Evolutionary conservation across 2,329 filamentous ascomycete genomes (phyloP), one percentile per base, ranked within the genome.

Genomic region (Dothidotthia symphoricarpi): DNA sequence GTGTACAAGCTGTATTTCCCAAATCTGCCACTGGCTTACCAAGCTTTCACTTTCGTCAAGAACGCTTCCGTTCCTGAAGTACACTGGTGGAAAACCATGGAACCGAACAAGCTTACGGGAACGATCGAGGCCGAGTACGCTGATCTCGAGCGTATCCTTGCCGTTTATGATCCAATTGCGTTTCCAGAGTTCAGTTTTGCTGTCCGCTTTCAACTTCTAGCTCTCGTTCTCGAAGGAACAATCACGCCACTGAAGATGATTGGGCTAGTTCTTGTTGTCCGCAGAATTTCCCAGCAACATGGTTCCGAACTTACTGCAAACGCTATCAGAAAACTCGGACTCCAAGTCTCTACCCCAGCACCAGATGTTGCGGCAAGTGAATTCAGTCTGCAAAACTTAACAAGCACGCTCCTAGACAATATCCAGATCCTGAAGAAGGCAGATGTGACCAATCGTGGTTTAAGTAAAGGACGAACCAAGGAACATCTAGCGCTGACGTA

Each of bases 251-350:
- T 12, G 5, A 43, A 43, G 10, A 50, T 53, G 39, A 24, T 24
- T 1, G 15, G 39, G 9, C 12, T 61, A 5, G 28, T 61, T 13
- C 47, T 41, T 55, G 55, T 9, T 49, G 60, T 38, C 34, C 51
- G 11, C 47, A 45, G 6, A 40, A 52, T 27, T 52, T 64, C 52
- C 51, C 69, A 16, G 55, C 62, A 41, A 64, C 64, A 12, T 66
- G 70, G 15, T 53, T 62, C 34, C 63, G 76, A 1, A 82, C 86
- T 57, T 75, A 76, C 22, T 79, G 79, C 77, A 82, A 1, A 80
- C 88, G 1, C 75, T 78, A 7, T 89, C 87, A 53, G 74, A 72
- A 33, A 85, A 86, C 35, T 86, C 87, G 59, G 76, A 82, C 55
- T 81, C 78, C 51, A 56, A 24, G 39, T 61, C 13, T 47, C 49